Conservation (phyloP, 139 green algal species). For the Choricystis sp. region DNA sequence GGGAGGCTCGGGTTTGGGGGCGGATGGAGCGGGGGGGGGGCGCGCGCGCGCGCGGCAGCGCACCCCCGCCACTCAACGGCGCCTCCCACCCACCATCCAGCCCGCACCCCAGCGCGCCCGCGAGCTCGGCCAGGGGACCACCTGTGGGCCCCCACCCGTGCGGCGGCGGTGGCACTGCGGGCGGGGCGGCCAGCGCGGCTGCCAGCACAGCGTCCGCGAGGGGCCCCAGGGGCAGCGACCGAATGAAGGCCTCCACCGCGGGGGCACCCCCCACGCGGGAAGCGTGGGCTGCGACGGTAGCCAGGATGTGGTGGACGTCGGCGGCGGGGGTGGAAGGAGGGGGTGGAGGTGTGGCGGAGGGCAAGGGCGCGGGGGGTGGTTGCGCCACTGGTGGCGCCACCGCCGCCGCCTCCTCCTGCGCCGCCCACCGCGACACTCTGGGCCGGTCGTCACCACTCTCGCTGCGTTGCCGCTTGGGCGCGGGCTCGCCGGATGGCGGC, state of each 20-base stretch:
- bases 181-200: too few species aligned
- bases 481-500: too few species aligned
- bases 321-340: background rate
- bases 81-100: too few species aligned
- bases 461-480: background rate
- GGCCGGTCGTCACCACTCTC: background rate
- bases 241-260: background rate
- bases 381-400: too few species aligned
- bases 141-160: too few species aligned
- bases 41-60: too few species aligned
- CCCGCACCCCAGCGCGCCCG: too few species aligned
- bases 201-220: background rate
- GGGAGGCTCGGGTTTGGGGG: background rate
- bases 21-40: background rate
- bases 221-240: background rate
- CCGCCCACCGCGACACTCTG: too few species aligned
- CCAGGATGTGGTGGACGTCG: background rate
- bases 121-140: too few species aligned
- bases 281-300: background rate
- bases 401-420: background rate
- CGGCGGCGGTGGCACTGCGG: background rate
- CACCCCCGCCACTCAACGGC: too few species aligned
- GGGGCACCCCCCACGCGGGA: background rate
- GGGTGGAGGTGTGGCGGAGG: too few species aligned
- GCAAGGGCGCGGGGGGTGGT: too few species aligned